Evolutionary conservation across 306 rosid genomes (phyloP).

Genomic region (Alnus glutinosa): DNA sequence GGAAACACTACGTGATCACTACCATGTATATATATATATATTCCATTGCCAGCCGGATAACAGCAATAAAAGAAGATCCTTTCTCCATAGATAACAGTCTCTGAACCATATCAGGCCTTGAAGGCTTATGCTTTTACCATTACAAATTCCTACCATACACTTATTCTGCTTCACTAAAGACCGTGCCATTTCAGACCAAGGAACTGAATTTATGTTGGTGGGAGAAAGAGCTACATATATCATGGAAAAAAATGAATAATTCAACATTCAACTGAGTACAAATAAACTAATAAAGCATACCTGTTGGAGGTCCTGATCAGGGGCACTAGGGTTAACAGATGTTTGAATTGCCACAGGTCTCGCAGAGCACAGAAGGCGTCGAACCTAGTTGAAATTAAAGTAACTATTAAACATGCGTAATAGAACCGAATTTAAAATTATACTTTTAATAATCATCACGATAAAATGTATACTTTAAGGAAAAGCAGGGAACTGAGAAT

Average conservation of each 20-base stretch:
- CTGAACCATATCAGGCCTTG: background rate
- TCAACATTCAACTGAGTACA: constrained; percentile 11
- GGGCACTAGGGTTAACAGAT: constrained; percentile 79
- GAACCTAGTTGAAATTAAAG: constrained; percentile 60
- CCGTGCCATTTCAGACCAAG: background rate
- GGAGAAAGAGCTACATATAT: background rate
- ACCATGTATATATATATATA: no score
- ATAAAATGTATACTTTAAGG: background rate
- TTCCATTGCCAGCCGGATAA: background rate
- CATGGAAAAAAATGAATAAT: constrained; percentile 18
- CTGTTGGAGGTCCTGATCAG: constrained; percentile 99
- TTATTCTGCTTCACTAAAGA: background rate
- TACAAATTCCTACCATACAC: background rate
- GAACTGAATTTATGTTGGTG: background rate
- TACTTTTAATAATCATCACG: background rate
- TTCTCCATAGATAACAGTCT: background rate
- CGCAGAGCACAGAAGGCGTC: constrained; percentile 91
- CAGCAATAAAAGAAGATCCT: background rate
- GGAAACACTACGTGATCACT: background rate
- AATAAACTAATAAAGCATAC: constrained; percentile 42
- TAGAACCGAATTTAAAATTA: background rate
- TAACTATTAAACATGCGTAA: constrained; percentile 16
- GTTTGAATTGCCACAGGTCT: constrained; percentile 97
- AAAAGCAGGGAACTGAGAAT: background rate
- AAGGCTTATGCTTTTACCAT: background rate